A percentile compares a stretch with the other conserved stretches of the same genome.
Evolutionary conservation across 768 basidiomycete species (phyloP).

Genomic region (Lepiota venenata): DNA sequence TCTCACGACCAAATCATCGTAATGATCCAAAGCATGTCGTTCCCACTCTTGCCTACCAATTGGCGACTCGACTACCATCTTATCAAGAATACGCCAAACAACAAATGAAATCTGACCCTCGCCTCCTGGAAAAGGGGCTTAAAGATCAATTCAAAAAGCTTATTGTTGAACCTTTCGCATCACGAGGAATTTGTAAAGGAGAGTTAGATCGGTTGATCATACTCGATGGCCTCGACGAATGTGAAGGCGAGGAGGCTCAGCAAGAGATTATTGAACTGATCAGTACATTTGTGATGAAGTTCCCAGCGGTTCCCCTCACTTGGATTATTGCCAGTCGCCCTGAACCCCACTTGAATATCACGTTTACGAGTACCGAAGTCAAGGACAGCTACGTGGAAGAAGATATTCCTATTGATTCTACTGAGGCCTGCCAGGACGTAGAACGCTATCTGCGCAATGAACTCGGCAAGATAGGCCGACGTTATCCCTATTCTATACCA

Average conservation of each 20-base stretch:
- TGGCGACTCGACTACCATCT: background rate
- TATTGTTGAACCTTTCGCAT: background rate
- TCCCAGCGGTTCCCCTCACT: background rate
- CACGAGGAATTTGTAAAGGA: no score
- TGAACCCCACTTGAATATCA: background rate
- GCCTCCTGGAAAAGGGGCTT: slow-evolving; percentile 1
- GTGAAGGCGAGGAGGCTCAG: background rate
- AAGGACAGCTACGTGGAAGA: background rate
- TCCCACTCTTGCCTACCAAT: background rate
- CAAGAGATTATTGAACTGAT: background rate
- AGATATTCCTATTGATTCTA: background rate
- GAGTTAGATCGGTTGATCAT: background rate
- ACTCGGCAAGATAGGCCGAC: background rate
- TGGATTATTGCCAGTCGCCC: slow-evolving; percentile 4
- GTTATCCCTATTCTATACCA: background rate
- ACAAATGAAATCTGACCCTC: background rate
- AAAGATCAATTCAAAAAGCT: background rate
- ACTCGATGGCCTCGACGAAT: slow-evolving; percentile 1
- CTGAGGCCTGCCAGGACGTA: background rate
- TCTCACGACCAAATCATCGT: background rate
- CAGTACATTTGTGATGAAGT: background rate
- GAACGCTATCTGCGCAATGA: background rate
- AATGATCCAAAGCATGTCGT: background rate
- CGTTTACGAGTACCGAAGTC: background rate
- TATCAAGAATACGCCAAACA: background rate